A percentile compares a stretch with the other conserved stretches of the same genome.
These are phyloP conservation scores for Kalmanozyma brasiliensis DNA, from an alignment of 1,284 basidiomycete species.

Conservation along the genomic window DNA sequence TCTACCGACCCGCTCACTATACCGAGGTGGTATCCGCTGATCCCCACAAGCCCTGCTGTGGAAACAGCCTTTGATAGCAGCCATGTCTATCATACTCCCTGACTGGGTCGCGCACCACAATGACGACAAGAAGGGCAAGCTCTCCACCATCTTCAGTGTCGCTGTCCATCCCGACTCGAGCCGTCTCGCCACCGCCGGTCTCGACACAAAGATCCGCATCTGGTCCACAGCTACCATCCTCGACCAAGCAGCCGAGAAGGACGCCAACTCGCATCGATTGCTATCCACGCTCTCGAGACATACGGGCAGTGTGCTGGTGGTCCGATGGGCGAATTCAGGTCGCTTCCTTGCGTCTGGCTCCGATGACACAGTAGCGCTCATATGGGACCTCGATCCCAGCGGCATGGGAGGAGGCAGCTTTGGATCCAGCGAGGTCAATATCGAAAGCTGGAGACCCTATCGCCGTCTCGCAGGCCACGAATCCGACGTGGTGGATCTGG, in stretches of 20 bases:
- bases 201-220: constrained; percentile 92
- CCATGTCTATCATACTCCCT: constrained; percentile 63
- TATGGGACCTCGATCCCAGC: constrained; percentile 86
- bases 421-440: constrained; percentile 66
- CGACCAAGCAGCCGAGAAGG: constrained; percentile 77
- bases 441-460: constrained; percentile 97
- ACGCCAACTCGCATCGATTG: constrained; percentile 81
- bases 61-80: background rate
- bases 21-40: constrained; percentile 5
- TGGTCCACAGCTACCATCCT: constrained; percentile 96
- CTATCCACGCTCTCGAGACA: constrained; percentile 92
- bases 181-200: constrained; percentile 91
- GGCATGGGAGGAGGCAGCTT: constrained; percentile 55
- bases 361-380: constrained; percentile 93
- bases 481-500: constrained; percentile 88
- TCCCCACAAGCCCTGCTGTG: constrained; percentile 2
- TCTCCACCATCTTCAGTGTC: constrained; percentile 88
- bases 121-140: constrained; percentile 73
- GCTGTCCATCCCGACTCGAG: constrained; percentile 95
- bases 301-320: constrained; percentile 89
- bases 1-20: background rate
- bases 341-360: constrained; percentile 94
- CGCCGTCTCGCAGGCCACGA: constrained; percentile 87
- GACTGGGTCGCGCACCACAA: constrained; percentile 66
- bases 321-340: constrained; percentile 96